phyloP scores from a whole-genome alignment of 371 early-diverging fungal species.

The Dichotomocladium elegans region DNA sequence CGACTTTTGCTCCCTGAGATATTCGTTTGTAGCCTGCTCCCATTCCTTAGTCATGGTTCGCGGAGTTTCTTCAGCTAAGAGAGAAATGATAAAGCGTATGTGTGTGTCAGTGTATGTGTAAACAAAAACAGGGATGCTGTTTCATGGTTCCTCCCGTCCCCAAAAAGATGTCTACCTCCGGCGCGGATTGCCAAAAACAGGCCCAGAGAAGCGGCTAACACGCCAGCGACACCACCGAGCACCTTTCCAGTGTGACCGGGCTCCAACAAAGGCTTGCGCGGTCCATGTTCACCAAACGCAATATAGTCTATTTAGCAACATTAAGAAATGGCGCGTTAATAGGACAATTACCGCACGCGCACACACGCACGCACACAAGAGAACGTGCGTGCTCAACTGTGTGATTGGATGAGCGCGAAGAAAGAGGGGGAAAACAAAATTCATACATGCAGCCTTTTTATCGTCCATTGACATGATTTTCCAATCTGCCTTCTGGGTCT shows the following conservation, averaged over 20 bases:
- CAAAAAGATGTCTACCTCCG: constrained; percentile 49
- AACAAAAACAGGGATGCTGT: not conserved
- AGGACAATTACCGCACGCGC: not conserved
- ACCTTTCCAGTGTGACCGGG: constrained; percentile 78
- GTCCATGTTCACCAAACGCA: constrained; percentile 93
- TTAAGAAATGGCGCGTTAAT: not conserved
- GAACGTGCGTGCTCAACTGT: no score
- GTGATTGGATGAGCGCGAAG: no score
- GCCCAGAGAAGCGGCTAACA: constrained; percentile 55
- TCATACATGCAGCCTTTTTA: constrained; percentile 93
- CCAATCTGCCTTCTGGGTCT: constrained; percentile 93
- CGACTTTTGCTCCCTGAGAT: constrained; percentile 77
- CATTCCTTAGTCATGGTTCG: constrained; percentile 86
- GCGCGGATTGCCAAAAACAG: constrained; percentile 69
- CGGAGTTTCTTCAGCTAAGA: constrained; percentile 59
- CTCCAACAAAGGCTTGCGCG: constrained; percentile 76
- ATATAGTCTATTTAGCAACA: constrained; percentile 63
- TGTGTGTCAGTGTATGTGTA: not conserved
- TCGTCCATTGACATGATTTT: constrained; percentile 84
- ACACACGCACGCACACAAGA: no score
- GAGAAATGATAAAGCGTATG: not conserved
- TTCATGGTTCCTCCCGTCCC: not conserved
- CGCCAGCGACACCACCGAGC: constrained; percentile 58
- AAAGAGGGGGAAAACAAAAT: no score
- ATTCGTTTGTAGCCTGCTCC: constrained; percentile 87